These are phyloP conservation scores for Benincasa hispida DNA, from an alignment of 306 rosid species.

Conservation along the genomic window DNA sequence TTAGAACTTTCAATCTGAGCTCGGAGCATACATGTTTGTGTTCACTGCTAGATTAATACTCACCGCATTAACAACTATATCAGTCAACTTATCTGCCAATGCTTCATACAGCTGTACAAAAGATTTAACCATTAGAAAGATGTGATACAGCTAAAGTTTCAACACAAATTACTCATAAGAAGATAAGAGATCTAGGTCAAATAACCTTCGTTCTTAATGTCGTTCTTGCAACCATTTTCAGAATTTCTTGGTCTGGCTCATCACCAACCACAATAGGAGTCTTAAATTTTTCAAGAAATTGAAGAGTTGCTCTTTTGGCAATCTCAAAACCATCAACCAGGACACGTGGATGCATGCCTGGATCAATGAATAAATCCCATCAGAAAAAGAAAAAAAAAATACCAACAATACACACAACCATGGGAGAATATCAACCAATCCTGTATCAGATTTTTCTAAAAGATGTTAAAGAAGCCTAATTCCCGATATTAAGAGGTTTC, in stretches of 20 bases:
- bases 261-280: constrained; percentile 76
- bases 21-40: background rate
- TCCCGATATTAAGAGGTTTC: background rate
- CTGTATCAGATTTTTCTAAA: background rate
- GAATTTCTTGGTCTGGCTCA: constrained; percentile 87
- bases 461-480: background rate
- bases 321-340: constrained; percentile 96
- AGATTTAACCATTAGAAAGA: constrained; percentile 1
- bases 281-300: constrained; percentile 79
- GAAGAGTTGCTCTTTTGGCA: constrained; percentile 84
- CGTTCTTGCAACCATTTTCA: constrained; percentile 90
- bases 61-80: constrained; percentile 72
- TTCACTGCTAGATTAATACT: constrained; percentile 13
- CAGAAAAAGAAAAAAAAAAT: background rate
- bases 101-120: constrained; percentile 68
- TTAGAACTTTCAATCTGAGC: background rate
- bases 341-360: constrained; percentile 98
- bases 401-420: background rate
- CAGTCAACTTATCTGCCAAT: constrained; percentile 84
- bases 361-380: background rate
- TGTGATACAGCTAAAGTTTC: background rate
- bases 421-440: background rate
- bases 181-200: background rate
- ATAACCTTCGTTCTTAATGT: constrained; percentile 82
- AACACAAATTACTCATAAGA: background rate